Evolutionary conservation across 2,329 filamentous ascomycete genomes (phyloP), one percentile per base, ranked within the genome.

Genomic region (Gaeumannomyces tritici): DNA sequence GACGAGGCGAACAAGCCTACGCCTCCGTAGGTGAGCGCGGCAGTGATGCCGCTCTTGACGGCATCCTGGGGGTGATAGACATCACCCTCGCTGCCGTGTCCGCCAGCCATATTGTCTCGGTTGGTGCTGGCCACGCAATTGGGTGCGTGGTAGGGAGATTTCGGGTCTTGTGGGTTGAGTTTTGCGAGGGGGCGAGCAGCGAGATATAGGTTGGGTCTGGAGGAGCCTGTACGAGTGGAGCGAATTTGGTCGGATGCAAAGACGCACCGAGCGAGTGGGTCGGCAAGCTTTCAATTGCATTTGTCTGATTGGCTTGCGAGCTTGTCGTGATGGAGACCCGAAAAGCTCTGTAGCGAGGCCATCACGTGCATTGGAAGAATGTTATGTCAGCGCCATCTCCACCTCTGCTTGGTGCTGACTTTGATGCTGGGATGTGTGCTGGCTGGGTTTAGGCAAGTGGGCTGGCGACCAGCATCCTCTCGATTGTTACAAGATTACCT

Each of bases 1-100:
- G 78, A 77, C 8, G 72, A 67, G 54, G 74, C 70, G 24, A 81
- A 81, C 65, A 87, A 76, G 68, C 88, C 88, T 61, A 80, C 80
- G 63, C 77, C 76, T 67, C 85, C 84, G 59, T 81, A 82, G 66
- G 86, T 74, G 66, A 81, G 69, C 55, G 80, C 81, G 63, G 81
- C 80, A 69, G 80, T 82, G 70, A 83, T 72, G 31, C 85, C 78
- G 60, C 76, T 75, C 60, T 76, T 74, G 69, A 90, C 74, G 63
- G 88, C 83, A 78, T 90, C 87, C 72, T 73, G 68, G 56, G 73
- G 73, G 57, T 73, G 68, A 67, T 74, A 75, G n/a, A 65, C 62
- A 57, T 70, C 67, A 60, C 69, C 67, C 55, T 72, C 68, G 42
- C 42, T 51, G 42, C 42, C 42, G 42, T 51, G 42, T 51, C 42